Conservation (phyloP, 2,329 filamentous ascomycete genomes). For the Aspergillus hortae region DNA sequence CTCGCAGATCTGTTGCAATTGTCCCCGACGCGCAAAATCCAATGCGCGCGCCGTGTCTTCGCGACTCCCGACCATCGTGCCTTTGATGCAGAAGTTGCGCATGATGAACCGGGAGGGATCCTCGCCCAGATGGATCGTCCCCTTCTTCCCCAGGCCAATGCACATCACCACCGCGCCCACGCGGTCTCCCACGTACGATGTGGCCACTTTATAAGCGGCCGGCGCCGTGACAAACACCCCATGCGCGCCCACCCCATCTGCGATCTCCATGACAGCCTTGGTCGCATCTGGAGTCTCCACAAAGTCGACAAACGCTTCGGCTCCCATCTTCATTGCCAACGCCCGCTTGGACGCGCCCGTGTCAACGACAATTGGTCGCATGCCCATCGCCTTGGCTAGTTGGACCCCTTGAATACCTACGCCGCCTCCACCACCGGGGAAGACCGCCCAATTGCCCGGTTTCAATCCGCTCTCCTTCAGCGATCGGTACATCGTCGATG, state of each 20-base stretch:
- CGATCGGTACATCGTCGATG: constrained; percentile 56
- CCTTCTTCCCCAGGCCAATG: constrained; percentile 37
- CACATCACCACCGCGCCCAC: constrained; percentile 54
- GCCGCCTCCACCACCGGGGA: constrained; percentile 46
- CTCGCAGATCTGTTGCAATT: constrained; percentile 50
- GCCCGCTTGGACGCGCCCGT: constrained; percentile 47
- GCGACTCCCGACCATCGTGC: constrained; percentile 29
- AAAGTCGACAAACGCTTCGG: constrained; percentile 57
- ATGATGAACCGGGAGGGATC: constrained; percentile 25
- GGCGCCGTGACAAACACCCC: constrained; percentile 42
- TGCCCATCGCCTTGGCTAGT: constrained; percentile 53
- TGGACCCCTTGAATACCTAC: constrained; percentile 58
- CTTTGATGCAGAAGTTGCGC: constrained; percentile 24
- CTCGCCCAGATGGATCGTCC: constrained; percentile 18
- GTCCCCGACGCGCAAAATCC: constrained; percentile 48
- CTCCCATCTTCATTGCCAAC: constrained; percentile 49
- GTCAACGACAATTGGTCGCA: constrained; percentile 55
- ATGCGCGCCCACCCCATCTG: constrained; percentile 47
- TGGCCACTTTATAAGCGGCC: constrained; percentile 38
- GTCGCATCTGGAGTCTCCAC: constrained; percentile 34
- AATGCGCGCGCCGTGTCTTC: constrained; percentile 30
- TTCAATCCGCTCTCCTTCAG: constrained; percentile 50
- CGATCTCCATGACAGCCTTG: constrained; percentile 44
- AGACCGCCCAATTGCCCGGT: constrained; percentile 51
- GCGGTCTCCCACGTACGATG: constrained; percentile 39